Percentiles rank a stretch among this genome's conserved stretches.
These are phyloP conservation scores for Botrytis sinoallii DNA, from an alignment of 2,329 filamentous ascomycete species.

Conservation along the genomic window DNA sequence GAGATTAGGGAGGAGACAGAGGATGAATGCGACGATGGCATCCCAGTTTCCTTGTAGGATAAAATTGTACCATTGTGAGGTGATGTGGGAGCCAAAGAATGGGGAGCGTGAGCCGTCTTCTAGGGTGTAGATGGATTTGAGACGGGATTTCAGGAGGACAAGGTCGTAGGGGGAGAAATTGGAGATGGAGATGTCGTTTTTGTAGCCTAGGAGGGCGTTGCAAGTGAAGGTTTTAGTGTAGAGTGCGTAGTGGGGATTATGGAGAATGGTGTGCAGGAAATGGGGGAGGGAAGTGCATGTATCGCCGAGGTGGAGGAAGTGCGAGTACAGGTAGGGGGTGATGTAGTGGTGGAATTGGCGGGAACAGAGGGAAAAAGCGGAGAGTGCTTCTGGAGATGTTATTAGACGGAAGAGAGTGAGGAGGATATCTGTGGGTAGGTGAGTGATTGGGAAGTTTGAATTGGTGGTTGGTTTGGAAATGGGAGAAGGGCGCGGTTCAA, in stretches of 20 bases:
- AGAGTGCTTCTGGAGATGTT: neutral
- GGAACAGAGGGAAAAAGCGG: conserved; percentile 13
- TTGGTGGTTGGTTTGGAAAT: neutral
- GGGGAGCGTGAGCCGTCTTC: neutral
- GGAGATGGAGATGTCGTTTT: conserved; percentile 4
- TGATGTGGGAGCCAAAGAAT: neutral
- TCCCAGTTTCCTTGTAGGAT: conserved; percentile 15
- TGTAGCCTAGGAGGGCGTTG: conserved; percentile 13
- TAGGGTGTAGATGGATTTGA: neutral
- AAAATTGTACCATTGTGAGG: neutral
- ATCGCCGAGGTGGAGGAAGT: conserved; percentile 12
- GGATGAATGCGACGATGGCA: conserved; percentile 9
- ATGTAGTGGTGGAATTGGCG: conserved; percentile 5
- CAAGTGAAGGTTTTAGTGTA: conserved; percentile 13
- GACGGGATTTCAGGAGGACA: neutral
- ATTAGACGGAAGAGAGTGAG: neutral
- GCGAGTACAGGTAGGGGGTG: conserved; percentile 16
- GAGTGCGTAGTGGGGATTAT: conserved; percentile 4
- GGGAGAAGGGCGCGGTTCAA: neutral
- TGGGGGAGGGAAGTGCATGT: conserved; percentile 8
- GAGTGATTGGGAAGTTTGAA: neutral
- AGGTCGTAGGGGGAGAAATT: neutral
- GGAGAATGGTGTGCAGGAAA: conserved; percentile 11
- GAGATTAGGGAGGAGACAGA: conserved; percentile 20
- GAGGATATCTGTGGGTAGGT: conserved; percentile 6